A percentile compares a stretch with the other conserved stretches of the same genome.
Conservation (phyloP, 2,329 filamentous ascomycete genomes). For the Beauveria caledonica region DNA sequence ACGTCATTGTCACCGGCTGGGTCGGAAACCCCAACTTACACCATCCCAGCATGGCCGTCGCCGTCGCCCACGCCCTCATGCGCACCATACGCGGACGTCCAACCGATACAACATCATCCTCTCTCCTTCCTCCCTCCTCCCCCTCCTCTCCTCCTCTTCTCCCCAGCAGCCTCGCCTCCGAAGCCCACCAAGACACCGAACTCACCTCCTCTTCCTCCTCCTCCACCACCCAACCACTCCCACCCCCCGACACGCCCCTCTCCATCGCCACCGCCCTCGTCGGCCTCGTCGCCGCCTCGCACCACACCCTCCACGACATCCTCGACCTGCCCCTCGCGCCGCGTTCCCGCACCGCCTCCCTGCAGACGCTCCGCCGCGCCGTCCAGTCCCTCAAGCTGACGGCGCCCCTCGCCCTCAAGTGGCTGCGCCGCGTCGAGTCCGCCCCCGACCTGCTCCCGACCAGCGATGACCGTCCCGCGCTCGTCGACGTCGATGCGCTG, state of each 20-base stretch:
- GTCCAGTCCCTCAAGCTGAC: slow-evolving; percentile 13
- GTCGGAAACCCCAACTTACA: neutral
- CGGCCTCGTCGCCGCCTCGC: slow-evolving; percentile 16
- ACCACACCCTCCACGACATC: slow-evolving; percentile 11
- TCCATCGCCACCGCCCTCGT: slow-evolving; percentile 9
- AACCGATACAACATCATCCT: neutral
- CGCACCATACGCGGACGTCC: neutral
- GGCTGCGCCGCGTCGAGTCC: slow-evolving; percentile 13
- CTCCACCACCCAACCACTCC: neutral
- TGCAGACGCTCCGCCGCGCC: neutral
- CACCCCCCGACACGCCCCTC: neutral
- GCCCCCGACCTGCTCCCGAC: neutral
- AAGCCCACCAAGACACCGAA: neutral
- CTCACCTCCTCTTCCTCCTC: neutral
- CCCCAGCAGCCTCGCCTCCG: neutral
- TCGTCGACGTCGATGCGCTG: slow-evolving; percentile 15
- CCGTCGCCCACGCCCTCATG: slow-evolving; percentile 1
- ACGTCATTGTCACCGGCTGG: no score
- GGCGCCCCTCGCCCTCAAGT: slow-evolving; percentile 15
- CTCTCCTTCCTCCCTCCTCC: neutral
- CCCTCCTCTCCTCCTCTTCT: no score
- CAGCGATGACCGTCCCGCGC: slow-evolving; percentile 2
- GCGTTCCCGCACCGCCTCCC: neutral
- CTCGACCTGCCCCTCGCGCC: slow-evolving; percentile 2
- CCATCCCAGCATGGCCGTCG: neutral